Base-by-base conservation (phyloP, 2,329 filamentous ascomycete species). In the Rhinocladiella similis region DNA sequence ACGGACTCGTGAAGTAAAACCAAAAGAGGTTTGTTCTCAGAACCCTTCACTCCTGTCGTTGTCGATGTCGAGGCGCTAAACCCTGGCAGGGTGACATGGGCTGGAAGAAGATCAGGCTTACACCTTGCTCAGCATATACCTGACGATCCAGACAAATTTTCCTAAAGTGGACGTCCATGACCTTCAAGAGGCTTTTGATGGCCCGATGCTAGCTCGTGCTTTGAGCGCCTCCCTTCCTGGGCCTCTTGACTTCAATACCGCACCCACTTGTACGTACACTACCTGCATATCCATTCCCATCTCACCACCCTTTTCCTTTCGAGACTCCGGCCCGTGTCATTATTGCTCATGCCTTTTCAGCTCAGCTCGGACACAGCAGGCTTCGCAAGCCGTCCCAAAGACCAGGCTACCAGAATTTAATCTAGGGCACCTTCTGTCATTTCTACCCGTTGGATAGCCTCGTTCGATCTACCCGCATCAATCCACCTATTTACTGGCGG, bases 201-300 rank as follows among this genome's bases (percentile, higher is more conserved):
- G 56, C 54, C 47, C 53, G 41, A 57, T 53, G 55, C 61, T 61
- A 61, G 59, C 61, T 58, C 52, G 52, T 60, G 50, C 59, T 54
- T 53, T 35, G 46, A 55, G 36, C 50, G 56, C 53, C 56, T 59
- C 53, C 57, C 61, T 47, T 35, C 47, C 20, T 41, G 18, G 48
- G 41, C 48, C 47, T 42, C 41, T 42, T 36, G 47, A 47, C 50
- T 10, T 27, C 51, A 46, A 46, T 22, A 16, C 41, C 50, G 29
- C 42, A 43, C 38, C 50, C 43, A 43, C 46, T 41, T 53, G 46
- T 48, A 56, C 52, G 52, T 49, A 48, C 43, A 46, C 36, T 18
- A 20, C 14, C 42, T 47, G 20, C 46, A 42, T 48, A 22, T 46
- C 42, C 46, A 47, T 35, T 14, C 19, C 33, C 22, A 46, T 50